Evolutionary conservation across 306 rosid species (phyloP), one percentile per base, ranked within the genome.

Genomic region (Cicer judaicum): DNA sequence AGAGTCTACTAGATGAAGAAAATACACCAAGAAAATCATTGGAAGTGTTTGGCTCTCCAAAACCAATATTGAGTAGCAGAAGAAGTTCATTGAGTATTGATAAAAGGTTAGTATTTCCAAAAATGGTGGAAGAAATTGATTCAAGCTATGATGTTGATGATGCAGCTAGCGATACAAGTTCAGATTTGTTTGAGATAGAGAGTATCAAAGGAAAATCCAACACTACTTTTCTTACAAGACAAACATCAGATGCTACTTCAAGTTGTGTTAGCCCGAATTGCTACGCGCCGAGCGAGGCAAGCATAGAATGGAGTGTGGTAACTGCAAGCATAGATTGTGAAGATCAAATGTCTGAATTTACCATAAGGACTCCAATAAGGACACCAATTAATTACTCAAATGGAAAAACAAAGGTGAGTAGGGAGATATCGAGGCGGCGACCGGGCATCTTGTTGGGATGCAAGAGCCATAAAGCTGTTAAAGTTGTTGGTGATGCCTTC

Each of bases 271-370:
- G 93, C 44, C 93, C 93, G 13, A 78, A 67, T 40, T 75, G 89
- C 66, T 94, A 94, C 60, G 95, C 96, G 24, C 98, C 97, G 13
- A 94, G 98, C 42, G 98, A 94, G 78, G 97, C 91, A 5, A 91
- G 98, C 85, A 91, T 94, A 21, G 96, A 91, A 16, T 94, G 98
- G 98, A 91, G 97, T 76, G 96, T 94, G 69, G 87, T 78, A 69
- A 94, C 98, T 11, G 95, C 93, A 7, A 94, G 97, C 71, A 95
- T 96, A 24, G 98, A 93, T 38, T 84, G 48, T 62, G 96, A 93
- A 48, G 98, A 93, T 43, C 85, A 75, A 38, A 79, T 72, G 68
- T 64, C 83, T 15, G 76, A 77, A 19, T 64, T 80, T 34, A 79
- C 81, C 53, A 60, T 80, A 47, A 79, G 78, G 39, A 85, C 86